Evolutionary conservation across 352 stramenopile genomes (phyloP).

Genomic region (Aphanomyces stellatus): DNA sequence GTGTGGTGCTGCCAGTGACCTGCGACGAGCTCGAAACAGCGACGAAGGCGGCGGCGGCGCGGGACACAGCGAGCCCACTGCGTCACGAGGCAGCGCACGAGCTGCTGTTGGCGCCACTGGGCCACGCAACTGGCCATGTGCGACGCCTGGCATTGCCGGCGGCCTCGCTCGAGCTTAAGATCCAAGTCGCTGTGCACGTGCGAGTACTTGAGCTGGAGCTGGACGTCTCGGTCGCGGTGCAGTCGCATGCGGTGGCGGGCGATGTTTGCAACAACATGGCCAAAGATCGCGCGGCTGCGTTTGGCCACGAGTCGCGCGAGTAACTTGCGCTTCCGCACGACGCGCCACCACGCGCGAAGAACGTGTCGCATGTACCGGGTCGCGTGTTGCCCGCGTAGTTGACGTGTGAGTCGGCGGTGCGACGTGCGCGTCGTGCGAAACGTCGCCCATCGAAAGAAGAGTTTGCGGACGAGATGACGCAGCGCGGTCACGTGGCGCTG

Average conservation of each 20-base stretch:
- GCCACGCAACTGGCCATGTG: slow-evolving; percentile 5
- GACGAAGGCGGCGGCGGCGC: neutral
- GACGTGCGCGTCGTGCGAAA: neutral
- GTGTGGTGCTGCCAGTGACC: neutral
- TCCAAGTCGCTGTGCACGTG: slow-evolving; percentile 1
- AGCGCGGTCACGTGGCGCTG: neutral
- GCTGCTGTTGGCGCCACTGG: neutral
- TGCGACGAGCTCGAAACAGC: neutral
- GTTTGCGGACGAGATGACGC: neutral
- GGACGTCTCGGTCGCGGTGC: neutral
- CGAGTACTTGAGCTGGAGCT: neutral
- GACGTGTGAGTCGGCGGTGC: neutral
- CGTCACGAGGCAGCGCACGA: neutral
- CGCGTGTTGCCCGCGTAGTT: neutral
- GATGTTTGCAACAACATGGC: too few relatives aligned
- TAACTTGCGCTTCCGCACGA: neutral
- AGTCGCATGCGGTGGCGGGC: neutral
- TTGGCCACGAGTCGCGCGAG: neutral
- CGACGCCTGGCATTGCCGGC: slow-evolving; percentile 2
- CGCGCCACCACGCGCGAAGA: neutral
- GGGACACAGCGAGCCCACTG: neutral
- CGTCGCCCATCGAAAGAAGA: neutral
- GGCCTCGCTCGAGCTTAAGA: neutral
- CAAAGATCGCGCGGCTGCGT: neutral
- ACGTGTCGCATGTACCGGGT: neutral